Evolutionary conservation across 306 rosid species (phyloP), one percentile per base, ranked within the genome.

Genomic region (Purshia tridentata): DNA sequence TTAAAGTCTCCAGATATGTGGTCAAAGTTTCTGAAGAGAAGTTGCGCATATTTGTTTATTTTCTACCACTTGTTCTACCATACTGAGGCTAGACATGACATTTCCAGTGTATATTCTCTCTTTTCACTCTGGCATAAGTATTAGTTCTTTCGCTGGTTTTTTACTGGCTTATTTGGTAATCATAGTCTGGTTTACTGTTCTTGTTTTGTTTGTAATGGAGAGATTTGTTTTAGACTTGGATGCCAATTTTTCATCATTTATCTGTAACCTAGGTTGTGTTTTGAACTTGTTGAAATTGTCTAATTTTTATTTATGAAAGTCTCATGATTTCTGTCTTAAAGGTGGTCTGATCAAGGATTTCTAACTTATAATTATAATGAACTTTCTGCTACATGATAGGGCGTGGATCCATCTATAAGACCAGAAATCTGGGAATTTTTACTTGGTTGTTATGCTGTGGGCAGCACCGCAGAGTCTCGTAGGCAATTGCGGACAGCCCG

Each of bases 351-450:
- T 64, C 16, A 6, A 11, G 0, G 48, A 61, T 49, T 61, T 58
- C 44, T 77, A 37, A 49, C 20, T 47, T 58, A n/a, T 69, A 12
- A 69, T 18, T 54, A 13, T 29, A 40, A 22, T 6, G 50, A 44
- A 23, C 41, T 76, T 50, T 60, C 35, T 82, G 9, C 49, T 49
- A 73, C 47, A 44, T 84, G 70, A 65, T 80, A 93, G 98, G 98
- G 98, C 42, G 88, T 93, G 69, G 97, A 93, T 84, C 96, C 93
- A 67, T 93, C 93, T 16, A 93, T 93, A 71, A 87, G 97, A 78
- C 84, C 92, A 48, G 92, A 85, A 73, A 97, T 93, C 73, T 93
- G 98, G 98, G 98, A 93, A 86, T 89, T 90, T 85, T 83, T 93
- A 78, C 97, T 93, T 22, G 97, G 98, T 66, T 93, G 97, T 75